Base-by-base conservation (phyloP, 768 basidiomycete species). In the Rhizopogon rudus region DNA sequence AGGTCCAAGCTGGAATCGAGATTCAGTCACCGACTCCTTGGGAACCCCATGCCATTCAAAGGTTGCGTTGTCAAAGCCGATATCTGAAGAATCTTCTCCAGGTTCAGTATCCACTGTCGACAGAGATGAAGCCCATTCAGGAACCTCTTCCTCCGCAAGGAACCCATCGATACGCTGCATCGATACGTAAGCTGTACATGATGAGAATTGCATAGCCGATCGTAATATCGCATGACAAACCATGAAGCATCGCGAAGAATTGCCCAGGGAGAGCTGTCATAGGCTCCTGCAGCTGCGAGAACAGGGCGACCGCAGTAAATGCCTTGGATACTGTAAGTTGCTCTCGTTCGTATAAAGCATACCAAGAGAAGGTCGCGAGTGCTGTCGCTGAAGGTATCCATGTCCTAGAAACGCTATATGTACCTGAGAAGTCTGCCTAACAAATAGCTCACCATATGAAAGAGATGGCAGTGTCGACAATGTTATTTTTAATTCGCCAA, bases 121-220 rank as follows among this genome's bases (percentile, higher is more conserved):
- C 41, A 92, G 70, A 1, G 85, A 81, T 3, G 84, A 86, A 1
- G 88, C 90, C 86, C 87, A 91, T 33, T 81, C 81, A 0, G 86
- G 84, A 2, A 93, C 87, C 65, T 93, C 90, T 16, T 81, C 79
- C 67, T 92, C 90, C 5, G 72, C 72, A 1, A 91, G 73, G 68
- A 87, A 91, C 3, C 70, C 75, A 63, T 91, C 84, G 57, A 94
- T 91, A 51, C 91, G 82, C 63, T 87, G 81, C 81, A 93, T 85
- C 4, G 89, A 88, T 20, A 94, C 85, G 63, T 86, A 84, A 6
- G 88, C 84, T 82, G 40, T 46, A 8, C 39, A 16, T 61, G 43
- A 63, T 48, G 28, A n/a, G 55, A 35, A 37, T 16, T 35, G 6
- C 8, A 45, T 39, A 14, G 39, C 35, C 25, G 12, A 20, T 29